Conservation (phyloP, 2,329 filamentous ascomycete species). For the Colletotrichum horii region DNA sequence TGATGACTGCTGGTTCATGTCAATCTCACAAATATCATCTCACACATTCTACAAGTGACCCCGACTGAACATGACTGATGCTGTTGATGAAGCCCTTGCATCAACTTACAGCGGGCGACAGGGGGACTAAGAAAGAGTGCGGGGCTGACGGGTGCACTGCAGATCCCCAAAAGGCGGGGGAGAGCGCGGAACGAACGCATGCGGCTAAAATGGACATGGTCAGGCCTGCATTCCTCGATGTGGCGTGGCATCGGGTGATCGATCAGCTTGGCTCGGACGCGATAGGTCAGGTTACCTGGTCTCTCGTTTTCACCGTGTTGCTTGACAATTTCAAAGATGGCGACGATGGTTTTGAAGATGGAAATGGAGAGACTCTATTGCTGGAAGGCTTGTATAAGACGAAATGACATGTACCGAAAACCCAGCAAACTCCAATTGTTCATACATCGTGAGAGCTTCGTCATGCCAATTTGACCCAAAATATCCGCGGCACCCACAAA, state of each 20-base stretch:
- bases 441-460: background rate
- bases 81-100: background rate
- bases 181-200: background rate
- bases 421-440: background rate
- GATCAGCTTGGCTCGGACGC: background rate
- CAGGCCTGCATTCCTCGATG: background rate
- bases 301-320: background rate
- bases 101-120: background rate
- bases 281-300: background rate
- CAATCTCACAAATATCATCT: background rate
- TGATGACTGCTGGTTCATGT: background rate
- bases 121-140: background rate
- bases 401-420: background rate
- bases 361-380: background rate
- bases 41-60: fast-evolving
- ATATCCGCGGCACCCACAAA: background rate
- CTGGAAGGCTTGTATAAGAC: background rate
- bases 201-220: background rate
- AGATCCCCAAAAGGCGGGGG: background rate
- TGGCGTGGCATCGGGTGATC: background rate
- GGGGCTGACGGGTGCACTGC: background rate
- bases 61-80: background rate
- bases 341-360: background rate
- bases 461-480: background rate
- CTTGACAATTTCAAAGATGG: background rate